Evolutionary conservation across 1,284 basidiomycete species (phyloP), one percentile per base, ranked within the genome.

Genomic region (Rhodotorula sp.): DNA sequence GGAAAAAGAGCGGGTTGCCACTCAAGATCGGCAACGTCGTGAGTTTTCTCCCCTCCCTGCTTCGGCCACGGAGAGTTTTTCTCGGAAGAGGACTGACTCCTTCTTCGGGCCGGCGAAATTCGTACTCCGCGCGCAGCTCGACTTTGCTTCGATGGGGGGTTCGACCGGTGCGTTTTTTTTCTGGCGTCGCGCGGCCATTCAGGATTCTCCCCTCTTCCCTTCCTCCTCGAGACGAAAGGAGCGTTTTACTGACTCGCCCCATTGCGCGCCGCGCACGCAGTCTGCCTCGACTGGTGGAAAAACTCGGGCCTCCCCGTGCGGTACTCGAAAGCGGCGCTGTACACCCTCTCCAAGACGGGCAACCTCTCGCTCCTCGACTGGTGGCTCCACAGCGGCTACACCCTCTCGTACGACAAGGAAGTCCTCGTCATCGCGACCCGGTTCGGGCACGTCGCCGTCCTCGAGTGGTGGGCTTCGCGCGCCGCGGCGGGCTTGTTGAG

Each of bases 281-380:
- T 73, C n/a, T 72, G 69, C 49, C 85, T 92, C 54, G 88, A 89
- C 78, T 92, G 91, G 90, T 92, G 91, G 91, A 86, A 87, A 10
- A 57, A 69, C 49, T 90, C 89, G 3, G 86, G 87, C 67, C 83
- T 91, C 26, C 75, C 75, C 31, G 67, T 68, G 45, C 89, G 89
- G 76, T 90, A 91, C 79, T 90, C 91, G 77, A 85, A 86, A 57
- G 85, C 88, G 73, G 89, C 89, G 28, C 82, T 92, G 76, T 86
- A 89, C 69, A 87, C 89, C 75, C 88, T 90, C 2, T 89, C 88
- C 72, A 89, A 87, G 80, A 85, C 88, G 69, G 90, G 90, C n/a
- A 89, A 87, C 81, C 86, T 91, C 14, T 89, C 52, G 16, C 88
- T 91, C 23, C 81, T 93, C 71, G 83, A 90, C 76, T 93, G 91